Evolutionary conservation across 1,284 basidiomycete genomes (phyloP).

Genomic region (Ceratobasidium sp.): DNA sequence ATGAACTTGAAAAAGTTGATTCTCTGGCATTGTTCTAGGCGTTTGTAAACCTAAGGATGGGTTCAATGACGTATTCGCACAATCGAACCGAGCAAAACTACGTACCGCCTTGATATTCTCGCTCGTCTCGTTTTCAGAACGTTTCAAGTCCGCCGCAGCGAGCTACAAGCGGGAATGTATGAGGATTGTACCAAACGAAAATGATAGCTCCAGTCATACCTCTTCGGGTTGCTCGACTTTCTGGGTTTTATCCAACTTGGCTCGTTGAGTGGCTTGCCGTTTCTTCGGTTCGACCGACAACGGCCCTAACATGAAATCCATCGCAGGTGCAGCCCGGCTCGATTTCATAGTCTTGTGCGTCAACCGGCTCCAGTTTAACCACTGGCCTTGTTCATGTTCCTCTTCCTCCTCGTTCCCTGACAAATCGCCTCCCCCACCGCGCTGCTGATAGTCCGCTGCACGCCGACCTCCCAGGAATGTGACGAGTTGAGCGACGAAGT

Average conservation of each 20-base stretch:
- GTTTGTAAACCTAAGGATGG: not conserved
- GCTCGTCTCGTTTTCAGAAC: conserved; percentile 81
- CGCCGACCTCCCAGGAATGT: conserved; percentile 71
- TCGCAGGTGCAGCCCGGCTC: conserved; percentile 73
- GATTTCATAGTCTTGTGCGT: conserved; percentile 75
- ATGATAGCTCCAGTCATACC: conserved; percentile 39
- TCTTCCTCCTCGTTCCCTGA: conserved; percentile 50
- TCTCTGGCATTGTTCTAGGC: conserved; percentile 55
- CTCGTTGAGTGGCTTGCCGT: conserved; percentile 63
- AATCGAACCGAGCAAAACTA: not conserved
- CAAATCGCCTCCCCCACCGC: conserved; percentile 49
- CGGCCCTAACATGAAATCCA: conserved; percentile 85
- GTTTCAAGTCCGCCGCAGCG: conserved; percentile 75
- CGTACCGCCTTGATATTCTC: conserved; percentile 72
- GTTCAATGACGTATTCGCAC: not conserved
- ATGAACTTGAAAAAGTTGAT: conserved; percentile 85
- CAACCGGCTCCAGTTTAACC: conserved; percentile 75
- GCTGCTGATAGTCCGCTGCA: conserved; percentile 43
- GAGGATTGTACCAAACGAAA: not conserved
- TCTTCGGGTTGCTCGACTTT: conserved; percentile 75
- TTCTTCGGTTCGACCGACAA: conserved; percentile 79
- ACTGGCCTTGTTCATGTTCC: conserved; percentile 55
- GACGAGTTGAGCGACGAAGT: conserved; percentile 76
- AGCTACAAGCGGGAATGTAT: conserved; percentile 51
- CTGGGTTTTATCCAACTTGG: conserved; percentile 75